Conservation (phyloP, 106 monocot genomes). For the Xerophyta viscosa region DNA sequence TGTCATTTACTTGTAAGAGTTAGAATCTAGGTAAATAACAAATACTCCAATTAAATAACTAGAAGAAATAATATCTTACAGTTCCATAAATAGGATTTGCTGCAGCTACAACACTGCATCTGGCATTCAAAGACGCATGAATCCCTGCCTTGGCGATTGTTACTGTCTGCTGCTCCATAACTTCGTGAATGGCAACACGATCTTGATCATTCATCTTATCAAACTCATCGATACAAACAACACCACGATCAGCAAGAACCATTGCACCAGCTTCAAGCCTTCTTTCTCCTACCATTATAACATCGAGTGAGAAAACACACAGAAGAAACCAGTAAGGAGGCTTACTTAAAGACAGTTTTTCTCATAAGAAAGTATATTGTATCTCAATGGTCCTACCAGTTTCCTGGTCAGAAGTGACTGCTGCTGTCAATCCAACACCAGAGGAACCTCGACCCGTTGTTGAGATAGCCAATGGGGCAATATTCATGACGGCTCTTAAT, state of each 20-base stretch:
- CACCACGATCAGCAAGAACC: constrained; percentile 99
- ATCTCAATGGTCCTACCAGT: constrained; percentile 45
- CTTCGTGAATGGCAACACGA: constrained; percentile 97
- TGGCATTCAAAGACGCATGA: constrained; percentile 97
- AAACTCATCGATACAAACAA: constrained; percentile 99
- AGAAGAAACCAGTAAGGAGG: not conserved
- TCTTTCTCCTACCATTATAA: constrained; percentile 66
- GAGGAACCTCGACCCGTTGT: constrained; percentile 98
- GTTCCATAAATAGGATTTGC: constrained; percentile 99
- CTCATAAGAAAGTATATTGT: not conserved
- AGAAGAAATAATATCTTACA: constrained; percentile 32
- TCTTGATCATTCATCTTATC: constrained; percentile 99
- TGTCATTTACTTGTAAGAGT: constrained; percentile 19
- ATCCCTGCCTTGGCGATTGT: constrained; percentile 99
- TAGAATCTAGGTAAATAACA: not conserved
- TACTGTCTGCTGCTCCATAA: constrained; percentile 99
- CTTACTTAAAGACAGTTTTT: too few species aligned
- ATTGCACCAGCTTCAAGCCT: constrained; percentile 99
- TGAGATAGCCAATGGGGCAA: constrained; percentile 94
- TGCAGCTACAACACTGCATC: constrained; percentile 98
- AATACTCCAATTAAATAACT: not conserved
- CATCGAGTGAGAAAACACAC: constrained; percentile 4
- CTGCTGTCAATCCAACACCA: constrained; percentile 98
- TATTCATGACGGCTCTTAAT: constrained; percentile 91
- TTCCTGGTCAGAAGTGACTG: constrained; percentile 97